Evolutionary conservation across 2,329 filamentous ascomycete species (phyloP).

Genomic region (Apiospora sp.): DNA sequence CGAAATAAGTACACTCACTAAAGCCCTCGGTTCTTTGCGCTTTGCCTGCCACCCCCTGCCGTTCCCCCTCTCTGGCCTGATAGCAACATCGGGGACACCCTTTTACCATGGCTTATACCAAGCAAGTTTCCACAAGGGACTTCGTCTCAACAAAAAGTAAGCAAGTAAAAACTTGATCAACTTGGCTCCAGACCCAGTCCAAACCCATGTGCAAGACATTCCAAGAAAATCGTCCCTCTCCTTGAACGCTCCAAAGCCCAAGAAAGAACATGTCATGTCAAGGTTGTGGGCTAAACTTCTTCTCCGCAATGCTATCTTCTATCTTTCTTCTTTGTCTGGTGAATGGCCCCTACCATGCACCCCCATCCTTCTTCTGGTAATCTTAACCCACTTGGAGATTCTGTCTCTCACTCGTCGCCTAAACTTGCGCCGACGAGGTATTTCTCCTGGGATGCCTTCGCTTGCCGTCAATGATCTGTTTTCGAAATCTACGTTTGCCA

Average conservation of each 20-base stretch:
- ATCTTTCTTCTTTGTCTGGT: neutral
- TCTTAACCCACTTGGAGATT: conserved; percentile 39
- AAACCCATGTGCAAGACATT: conserved; percentile 21
- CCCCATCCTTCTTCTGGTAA: conserved; percentile 36
- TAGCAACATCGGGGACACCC: neutral
- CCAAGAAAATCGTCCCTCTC: conserved; percentile 10
- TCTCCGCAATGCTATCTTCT: neutral
- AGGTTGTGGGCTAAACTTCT: neutral
- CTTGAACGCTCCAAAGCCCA: neutral
- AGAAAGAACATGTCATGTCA: neutral
- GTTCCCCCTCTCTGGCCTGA: neutral
- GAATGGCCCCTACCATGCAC: conserved; percentile 32
- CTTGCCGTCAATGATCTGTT: conserved; percentile 27
- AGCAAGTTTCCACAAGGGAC: conserved; percentile 1
- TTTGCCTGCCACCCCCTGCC: neutral
- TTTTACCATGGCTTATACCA: neutral
- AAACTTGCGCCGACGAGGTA: conserved; percentile 29
- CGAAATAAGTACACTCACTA: neutral
- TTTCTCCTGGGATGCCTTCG: conserved; percentile 27
- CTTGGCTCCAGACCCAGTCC: neutral
- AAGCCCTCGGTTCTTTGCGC: neutral
- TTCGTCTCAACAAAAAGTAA: neutral
- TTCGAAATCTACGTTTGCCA: conserved; percentile 28
- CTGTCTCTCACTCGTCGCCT: conserved; percentile 37
- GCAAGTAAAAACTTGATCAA: neutral